phyloP scores from a whole-genome alignment of 495 filamentous ascomycete species.

The Penicillium robsamsonii region DNA sequence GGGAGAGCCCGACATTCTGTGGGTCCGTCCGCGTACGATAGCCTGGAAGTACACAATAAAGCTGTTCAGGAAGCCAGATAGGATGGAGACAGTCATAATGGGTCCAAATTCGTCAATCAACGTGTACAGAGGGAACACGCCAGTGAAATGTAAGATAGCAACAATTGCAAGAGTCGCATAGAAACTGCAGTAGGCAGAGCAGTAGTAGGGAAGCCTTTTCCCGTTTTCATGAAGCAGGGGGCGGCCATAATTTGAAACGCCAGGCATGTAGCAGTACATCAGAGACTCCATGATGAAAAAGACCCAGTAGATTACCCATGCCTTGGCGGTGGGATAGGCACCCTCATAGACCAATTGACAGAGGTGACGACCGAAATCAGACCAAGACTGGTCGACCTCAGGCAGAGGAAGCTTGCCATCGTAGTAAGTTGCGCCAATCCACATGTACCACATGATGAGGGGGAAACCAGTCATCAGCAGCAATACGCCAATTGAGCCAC shows the following conservation, averaged over 20 bases:
- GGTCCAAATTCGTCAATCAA: slow-evolving; percentile 88
- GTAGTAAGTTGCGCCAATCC: slow-evolving; percentile 89
- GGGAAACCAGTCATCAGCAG: slow-evolving; percentile 88
- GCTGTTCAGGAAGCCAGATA: slow-evolving; percentile 75
- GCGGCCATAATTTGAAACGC: slow-evolving; percentile 75
- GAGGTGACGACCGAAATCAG: slow-evolving; percentile 65
- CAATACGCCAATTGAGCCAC: slow-evolving; percentile 68
- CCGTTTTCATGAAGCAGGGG: slow-evolving; percentile 73
- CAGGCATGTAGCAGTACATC: slow-evolving; percentile 76
- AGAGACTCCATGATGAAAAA: slow-evolving; percentile 74
- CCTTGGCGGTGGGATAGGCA: slow-evolving; percentile 69
- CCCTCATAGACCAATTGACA: slow-evolving; percentile 65
- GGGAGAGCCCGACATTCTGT: slow-evolving; percentile 85
- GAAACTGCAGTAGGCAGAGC: slow-evolving; percentile 76
- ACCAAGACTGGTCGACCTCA: slow-evolving; percentile 53
- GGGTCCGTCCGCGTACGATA: slow-evolving; percentile 68
- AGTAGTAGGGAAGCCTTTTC: slow-evolving; percentile 81
- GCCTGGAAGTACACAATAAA: slow-evolving; percentile 80
- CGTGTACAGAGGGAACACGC: slow-evolving; percentile 79
- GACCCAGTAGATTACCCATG: slow-evolving; percentile 85
- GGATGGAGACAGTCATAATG: slow-evolving; percentile 79
- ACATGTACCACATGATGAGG: slow-evolving; percentile 95
- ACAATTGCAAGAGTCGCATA: slow-evolving; percentile 74
- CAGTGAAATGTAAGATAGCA: slow-evolving; percentile 64
- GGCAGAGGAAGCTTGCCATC: slow-evolving; percentile 73